Conservation (phyloP, 805 yeast genomes). For the Candida incommunis region DNA sequence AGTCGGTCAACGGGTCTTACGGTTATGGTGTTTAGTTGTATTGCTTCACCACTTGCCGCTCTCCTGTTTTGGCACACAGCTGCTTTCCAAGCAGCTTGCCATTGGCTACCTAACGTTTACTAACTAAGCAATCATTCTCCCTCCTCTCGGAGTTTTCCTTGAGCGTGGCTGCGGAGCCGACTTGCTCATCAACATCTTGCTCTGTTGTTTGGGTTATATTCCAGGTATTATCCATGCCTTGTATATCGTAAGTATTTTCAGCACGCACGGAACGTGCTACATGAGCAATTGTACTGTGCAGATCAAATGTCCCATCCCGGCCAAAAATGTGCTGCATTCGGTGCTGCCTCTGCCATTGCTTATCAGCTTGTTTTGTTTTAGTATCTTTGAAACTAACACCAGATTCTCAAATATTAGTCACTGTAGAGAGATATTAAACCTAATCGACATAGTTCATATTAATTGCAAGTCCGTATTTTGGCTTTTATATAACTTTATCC, state of each 20-base stretch:
- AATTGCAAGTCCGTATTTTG: too few relatives aligned
- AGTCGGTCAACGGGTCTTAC: not conserved
- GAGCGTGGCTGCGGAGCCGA: conserved; percentile 41
- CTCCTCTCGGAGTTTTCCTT: conserved; percentile 49
- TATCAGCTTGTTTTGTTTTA: too few relatives aligned
- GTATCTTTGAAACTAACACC: not conserved
- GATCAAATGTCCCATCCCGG: too few relatives aligned
- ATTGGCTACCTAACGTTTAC: not conserved
- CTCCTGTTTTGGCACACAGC: too few relatives aligned
- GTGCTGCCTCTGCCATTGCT: not conserved
- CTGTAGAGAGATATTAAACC: too few relatives aligned
- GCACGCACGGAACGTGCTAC: too few relatives aligned
- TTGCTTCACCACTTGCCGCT: too few relatives aligned
- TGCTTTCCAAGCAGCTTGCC: too few relatives aligned
- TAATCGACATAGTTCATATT: too few relatives aligned
- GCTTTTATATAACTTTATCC: too few relatives aligned
- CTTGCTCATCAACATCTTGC: conserved; percentile 41
- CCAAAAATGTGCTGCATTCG: not conserved
- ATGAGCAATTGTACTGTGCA: too few relatives aligned
- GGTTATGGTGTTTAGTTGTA: too few relatives aligned
- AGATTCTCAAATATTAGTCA: conserved; percentile 9
- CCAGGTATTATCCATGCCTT: conserved; percentile 39
- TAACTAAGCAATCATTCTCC: conserved; percentile 32
- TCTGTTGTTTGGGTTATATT: conserved; percentile 59
- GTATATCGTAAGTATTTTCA: conserved; percentile 14